Base-by-base conservation (phyloP, 768 basidiomycete genomes). In the Amanita exitialis region DNA sequence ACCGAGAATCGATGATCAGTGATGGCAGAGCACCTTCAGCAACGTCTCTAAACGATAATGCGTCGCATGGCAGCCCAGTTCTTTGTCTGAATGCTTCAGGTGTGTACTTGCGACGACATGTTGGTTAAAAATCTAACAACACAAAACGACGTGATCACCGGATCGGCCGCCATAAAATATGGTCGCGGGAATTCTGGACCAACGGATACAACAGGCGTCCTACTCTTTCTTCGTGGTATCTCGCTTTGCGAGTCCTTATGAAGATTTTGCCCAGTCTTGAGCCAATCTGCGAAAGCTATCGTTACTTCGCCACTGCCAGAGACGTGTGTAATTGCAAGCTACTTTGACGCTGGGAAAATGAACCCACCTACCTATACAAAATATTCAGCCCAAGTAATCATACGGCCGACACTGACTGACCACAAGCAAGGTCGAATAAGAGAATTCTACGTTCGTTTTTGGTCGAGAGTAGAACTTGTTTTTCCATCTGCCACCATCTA, bases 31-130 rank as follows among this genome's bases (percentile, higher is more conserved):
- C 56, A 2, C 82, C 82, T 55, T 76, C 71, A 1, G 83, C 76
- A 44, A 89, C 72, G 35, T 82, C 80, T 36, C 68, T 66, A 64
- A 86, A 89, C 0, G 79, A 78, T 6, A 86, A 68, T 4, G 75
- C 59, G 20, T 79, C 71, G 50, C 83, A 85, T 16, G 71, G 64
- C 13, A 77, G 65, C 2, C 68, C 68, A 3, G 81, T 82, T 18
- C 82, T 73, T 10, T 74, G 67, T 8, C 64, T 59, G 63, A 81
- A 85, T 2, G 83, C 82, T 47, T 69, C 69, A 5, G 72, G 68
- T 0, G 85, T 87, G 60, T 75, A 86, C 78, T 86, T 59, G 10
- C 9, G 49, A 28, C 32, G 39, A 52, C 47, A 35, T 25, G 36
- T 52, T 48, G 43, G 49, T 49, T 32, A 37, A 37, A 35, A 4